A percentile compares a stretch with the other conserved stretches of the same genome.
These are phyloP conservation scores for Eutrema yunnanense DNA, from an alignment of 345 rosid genomes.

Conservation along the genomic window DNA sequence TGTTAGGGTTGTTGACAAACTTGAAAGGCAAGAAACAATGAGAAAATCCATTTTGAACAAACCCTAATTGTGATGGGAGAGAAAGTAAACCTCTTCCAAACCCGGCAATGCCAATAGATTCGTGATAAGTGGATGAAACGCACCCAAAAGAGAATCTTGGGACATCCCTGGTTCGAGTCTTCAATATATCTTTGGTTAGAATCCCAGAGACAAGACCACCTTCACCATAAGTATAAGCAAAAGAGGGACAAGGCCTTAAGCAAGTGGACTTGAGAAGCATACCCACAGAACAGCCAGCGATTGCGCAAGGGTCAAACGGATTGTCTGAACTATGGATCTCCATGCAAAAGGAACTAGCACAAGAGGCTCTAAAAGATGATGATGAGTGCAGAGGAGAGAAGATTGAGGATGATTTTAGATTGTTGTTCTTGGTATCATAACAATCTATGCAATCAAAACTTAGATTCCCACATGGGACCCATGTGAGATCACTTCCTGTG, in stretches of 20 bases:
- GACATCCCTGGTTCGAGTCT: slow-evolving; percentile 37
- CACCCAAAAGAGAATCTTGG: slow-evolving; percentile 69
- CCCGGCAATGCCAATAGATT: slow-evolving; percentile 80
- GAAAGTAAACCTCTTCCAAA: slow-evolving; percentile 83
- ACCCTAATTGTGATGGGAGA: slow-evolving; percentile 70
- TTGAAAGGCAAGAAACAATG: slow-evolving; percentile 84
- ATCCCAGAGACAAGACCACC: slow-evolving; percentile 56
- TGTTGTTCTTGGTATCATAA: no score
- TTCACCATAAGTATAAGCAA: slow-evolving; percentile 80
- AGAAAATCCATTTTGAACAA: slow-evolving; percentile 65
- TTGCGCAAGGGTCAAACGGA: no score
- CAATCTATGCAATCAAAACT: no score
- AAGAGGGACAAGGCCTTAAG: slow-evolving; percentile 74
- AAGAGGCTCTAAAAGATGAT: no score
- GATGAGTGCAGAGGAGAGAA: no score
- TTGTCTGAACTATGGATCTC: no score
- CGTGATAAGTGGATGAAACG: slow-evolving; percentile 57
- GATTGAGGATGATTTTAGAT: no score
- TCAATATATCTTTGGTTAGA: slow-evolving; percentile 59
- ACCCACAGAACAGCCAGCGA: no score
- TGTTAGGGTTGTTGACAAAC: slow-evolving; percentile 64
- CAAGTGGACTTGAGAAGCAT: slow-evolving; percentile 52
- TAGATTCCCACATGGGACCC: no score
- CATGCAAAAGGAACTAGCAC: no score
- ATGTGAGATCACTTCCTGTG: no score